Conservation (phyloP, 805 yeast genomes). For the Peterozyma toletana region DNA sequence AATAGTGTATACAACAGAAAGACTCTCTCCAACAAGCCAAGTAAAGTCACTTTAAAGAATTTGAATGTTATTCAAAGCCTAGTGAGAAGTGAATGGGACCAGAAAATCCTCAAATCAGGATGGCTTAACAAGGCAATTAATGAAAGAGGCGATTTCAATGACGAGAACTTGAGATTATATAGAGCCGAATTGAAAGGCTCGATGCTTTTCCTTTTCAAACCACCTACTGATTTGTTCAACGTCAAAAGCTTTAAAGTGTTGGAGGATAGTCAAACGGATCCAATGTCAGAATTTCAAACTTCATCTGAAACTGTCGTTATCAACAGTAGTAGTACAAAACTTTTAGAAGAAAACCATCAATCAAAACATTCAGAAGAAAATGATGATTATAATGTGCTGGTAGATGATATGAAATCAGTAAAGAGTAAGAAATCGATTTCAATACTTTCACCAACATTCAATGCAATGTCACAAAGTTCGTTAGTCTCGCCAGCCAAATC, state of each 20-base stretch:
- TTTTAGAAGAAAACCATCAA: background rate
- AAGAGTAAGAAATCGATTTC: constrained; percentile 3
- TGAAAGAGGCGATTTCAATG: constrained; percentile 11
- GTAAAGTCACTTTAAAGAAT: background rate
- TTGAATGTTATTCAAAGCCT: constrained; percentile 7
- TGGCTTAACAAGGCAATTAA: constrained; percentile 51
- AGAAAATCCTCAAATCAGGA: constrained; percentile 37
- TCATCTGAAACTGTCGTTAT: background rate
- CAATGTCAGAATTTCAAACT: constrained; percentile 1
- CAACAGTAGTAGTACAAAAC: background rate
- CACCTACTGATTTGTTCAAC: constrained; percentile 38
- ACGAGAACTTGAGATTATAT: constrained; percentile 36
- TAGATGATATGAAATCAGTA: constrained; percentile 3
- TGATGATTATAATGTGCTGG: background rate
- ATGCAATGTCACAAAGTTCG: constrained; percentile 1
- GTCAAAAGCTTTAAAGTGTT: constrained; percentile 21
- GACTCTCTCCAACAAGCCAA: background rate
- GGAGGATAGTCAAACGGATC: constrained; percentile 1
- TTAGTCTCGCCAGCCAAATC: constrained; percentile 1
- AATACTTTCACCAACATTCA: background rate
- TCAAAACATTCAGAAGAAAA: background rate
- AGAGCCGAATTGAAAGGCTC: constrained; percentile 71
- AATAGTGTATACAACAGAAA: no score
- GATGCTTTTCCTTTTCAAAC: constrained; percentile 51
- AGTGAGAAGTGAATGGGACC: constrained; percentile 25